Evolutionary conservation across 139 green algal genomes (phyloP).

Genomic region (Chlamydomonas asymmetrica): DNA sequence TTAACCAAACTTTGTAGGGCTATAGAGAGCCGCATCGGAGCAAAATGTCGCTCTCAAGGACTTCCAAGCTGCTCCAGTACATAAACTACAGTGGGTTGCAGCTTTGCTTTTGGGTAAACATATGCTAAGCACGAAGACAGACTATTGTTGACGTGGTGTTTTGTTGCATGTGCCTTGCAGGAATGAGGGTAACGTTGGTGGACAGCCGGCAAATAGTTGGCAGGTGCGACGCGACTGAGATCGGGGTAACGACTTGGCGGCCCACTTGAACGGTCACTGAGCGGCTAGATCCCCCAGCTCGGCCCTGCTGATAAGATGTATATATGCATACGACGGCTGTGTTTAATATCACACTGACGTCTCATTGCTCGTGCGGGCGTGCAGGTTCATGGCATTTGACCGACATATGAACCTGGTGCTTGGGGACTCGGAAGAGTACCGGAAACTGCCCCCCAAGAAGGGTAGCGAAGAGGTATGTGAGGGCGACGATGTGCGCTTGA

Average conservation of each 20-base stretch:
- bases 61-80: constrained; percentile 95
- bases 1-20: too few relatives aligned
- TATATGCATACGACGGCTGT: too few relatives aligned
- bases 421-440: constrained; percentile 95
- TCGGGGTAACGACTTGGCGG: too few relatives aligned
- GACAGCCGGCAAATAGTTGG: constrained; percentile 92
- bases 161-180: constrained; percentile 60
- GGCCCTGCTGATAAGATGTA: too few relatives aligned
- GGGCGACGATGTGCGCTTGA: too few relatives aligned
- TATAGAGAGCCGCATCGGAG: too few relatives aligned
- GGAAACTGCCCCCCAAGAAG: constrained; percentile 94
- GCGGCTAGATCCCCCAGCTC: neutral
- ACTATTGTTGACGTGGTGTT: too few relatives aligned
- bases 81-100: constrained; percentile 92
- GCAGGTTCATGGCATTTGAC: constrained; percentile 99
- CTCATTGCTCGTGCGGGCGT: neutral
- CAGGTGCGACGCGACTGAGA: too few relatives aligned
- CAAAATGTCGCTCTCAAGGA: constrained; percentile 83
- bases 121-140: neutral
- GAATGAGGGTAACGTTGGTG: constrained; percentile 84
- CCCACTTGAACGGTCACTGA: too few relatives aligned
- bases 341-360: neutral
- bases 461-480: too few relatives aligned
- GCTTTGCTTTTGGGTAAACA: neutral
- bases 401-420: constrained; percentile 99